These are phyloP conservation scores for Wickerhamomyces chaumierensis DNA, from an alignment of 805 yeast species.

Conservation along the genomic window DNA sequence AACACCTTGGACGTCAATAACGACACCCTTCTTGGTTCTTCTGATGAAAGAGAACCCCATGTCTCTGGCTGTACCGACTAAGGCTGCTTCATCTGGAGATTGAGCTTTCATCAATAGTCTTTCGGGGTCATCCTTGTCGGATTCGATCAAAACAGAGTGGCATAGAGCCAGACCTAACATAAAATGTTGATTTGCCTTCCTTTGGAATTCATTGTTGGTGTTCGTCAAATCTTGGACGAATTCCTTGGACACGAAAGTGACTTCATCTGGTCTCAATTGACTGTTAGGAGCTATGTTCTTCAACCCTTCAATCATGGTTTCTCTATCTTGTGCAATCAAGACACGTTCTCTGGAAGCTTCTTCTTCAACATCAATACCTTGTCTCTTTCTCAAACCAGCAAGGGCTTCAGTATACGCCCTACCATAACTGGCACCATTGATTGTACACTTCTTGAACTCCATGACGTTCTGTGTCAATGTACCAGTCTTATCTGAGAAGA, in stretches of 20 bases:
- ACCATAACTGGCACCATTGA: slow-evolving; percentile 64
- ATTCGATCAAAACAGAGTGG: slow-evolving; percentile 68
- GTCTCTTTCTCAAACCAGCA: slow-evolving; percentile 68
- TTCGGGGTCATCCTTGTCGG: slow-evolving; percentile 46
- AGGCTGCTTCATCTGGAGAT: slow-evolving; percentile 81
- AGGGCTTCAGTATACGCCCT: slow-evolving; percentile 76
- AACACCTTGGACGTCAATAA: slow-evolving; percentile 60
- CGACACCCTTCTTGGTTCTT: slow-evolving; percentile 56
- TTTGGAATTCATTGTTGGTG: slow-evolving; percentile 37
- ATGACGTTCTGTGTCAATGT: slow-evolving; percentile 75
- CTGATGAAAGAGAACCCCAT: slow-evolving; percentile 59
- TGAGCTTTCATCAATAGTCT: slow-evolving; percentile 58
- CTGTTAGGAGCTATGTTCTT: slow-evolving; percentile 26
- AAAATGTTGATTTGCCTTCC: slow-evolving; percentile 55
- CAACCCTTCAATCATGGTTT: slow-evolving; percentile 42
- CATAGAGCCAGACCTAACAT: slow-evolving; percentile 69
- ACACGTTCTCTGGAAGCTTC: slow-evolving; percentile 42
- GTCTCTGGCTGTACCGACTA: slow-evolving; percentile 73
- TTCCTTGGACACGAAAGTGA: slow-evolving; percentile 59
- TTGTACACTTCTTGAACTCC: slow-evolving; percentile 78
- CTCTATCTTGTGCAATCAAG: slow-evolving; percentile 45
- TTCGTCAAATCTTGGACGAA: slow-evolving; percentile 55
- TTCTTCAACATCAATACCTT: slow-evolving; percentile 62
- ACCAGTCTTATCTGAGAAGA: slow-evolving; percentile 79
- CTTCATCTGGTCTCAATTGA: slow-evolving; percentile 41